phyloP scores from a whole-genome alignment of 2,329 filamentous ascomycete genomes.

The Aureobasidium subglaciale region DNA sequence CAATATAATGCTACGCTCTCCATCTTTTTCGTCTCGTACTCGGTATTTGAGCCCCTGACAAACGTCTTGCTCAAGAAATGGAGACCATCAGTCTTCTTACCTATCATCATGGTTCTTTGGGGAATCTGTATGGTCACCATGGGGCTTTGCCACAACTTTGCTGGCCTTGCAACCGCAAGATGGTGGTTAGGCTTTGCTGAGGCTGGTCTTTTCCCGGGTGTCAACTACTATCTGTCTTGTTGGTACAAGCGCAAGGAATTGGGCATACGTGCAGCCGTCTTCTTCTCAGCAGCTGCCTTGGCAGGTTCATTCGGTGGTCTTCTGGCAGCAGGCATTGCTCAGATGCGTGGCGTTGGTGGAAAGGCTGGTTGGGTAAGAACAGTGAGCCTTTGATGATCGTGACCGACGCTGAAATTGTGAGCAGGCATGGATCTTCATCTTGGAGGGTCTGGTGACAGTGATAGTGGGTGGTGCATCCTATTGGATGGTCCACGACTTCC shows the following conservation, averaged over 20 bases:
- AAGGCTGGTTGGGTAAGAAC: constrained; percentile 23
- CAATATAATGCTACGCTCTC: constrained; percentile 49
- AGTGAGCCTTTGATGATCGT: no score
- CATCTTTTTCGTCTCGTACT: constrained; percentile 14
- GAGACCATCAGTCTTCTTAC: constrained; percentile 62
- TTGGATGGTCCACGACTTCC: constrained; percentile 79
- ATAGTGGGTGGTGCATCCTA: constrained; percentile 61
- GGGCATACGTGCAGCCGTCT: constrained; percentile 70
- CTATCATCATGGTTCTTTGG: constrained; percentile 50
- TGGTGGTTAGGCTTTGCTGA: constrained; percentile 29
- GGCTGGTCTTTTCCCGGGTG: constrained; percentile 52
- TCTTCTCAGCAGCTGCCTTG: constrained; percentile 76
- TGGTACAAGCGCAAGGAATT: constrained; percentile 80
- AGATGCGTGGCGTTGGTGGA: constrained; percentile 58
- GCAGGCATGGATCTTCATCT: constrained; percentile 38
- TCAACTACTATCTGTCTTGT: constrained; percentile 74
- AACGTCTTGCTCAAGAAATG: constrained; percentile 74
- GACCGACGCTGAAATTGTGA: background rate
- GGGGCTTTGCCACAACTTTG: constrained; percentile 21
- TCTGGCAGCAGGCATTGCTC: constrained; percentile 62
- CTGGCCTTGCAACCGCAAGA: constrained; percentile 24
- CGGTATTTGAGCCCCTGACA: constrained; percentile 47
- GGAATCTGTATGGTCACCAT: constrained; percentile 58
- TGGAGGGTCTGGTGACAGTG: constrained; percentile 61
- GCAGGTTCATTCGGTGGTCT: constrained; percentile 73